Evolutionary conservation across 2,329 filamentous ascomycete genomes (phyloP).

Genomic region (Teratosphaeriaceae sp.): DNA sequence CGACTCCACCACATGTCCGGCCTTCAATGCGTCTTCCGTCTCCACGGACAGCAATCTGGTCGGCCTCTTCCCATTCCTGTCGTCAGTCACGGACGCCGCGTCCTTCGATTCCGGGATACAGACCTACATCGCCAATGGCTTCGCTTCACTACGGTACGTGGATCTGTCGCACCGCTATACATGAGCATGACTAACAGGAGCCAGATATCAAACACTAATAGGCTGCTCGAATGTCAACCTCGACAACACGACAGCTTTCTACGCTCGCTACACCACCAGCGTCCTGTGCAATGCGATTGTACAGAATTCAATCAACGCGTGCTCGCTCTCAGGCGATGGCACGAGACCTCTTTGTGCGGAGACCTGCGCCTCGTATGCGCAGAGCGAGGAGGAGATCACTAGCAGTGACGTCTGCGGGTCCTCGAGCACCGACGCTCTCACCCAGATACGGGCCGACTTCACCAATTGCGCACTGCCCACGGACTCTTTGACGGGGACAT

Average conservation of each 20-base stretch:
- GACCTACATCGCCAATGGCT: conserved; percentile 66
- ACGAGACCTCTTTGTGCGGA: conserved; percentile 80
- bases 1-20: conserved; percentile 63
- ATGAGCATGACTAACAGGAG: conserved; percentile 26
- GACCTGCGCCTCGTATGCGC: conserved; percentile 78
- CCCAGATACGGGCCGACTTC: conserved; percentile 86
- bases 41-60: conserved; percentile 55
- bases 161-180: background rate
- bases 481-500: conserved; percentile 66
- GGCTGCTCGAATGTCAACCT: conserved; percentile 75
- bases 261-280: conserved; percentile 88
- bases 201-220: conserved; percentile 72
- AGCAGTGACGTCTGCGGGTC: conserved; percentile 69
- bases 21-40: conserved; percentile 66
- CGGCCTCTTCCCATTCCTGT: conserved; percentile 70
- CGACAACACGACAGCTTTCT: conserved; percentile 71
- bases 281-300: conserved; percentile 91
- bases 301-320: conserved; percentile 72
- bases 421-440: conserved; percentile 55
- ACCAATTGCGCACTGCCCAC: conserved; percentile 79
- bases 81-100: conserved; percentile 65
- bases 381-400: conserved; percentile 80
- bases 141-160: conserved; percentile 67
- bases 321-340: conserved; percentile 56
- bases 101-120: conserved; percentile 72